Conservation (phyloP, 176 grass and related monocot species). For the Carex littledalei region DNA sequence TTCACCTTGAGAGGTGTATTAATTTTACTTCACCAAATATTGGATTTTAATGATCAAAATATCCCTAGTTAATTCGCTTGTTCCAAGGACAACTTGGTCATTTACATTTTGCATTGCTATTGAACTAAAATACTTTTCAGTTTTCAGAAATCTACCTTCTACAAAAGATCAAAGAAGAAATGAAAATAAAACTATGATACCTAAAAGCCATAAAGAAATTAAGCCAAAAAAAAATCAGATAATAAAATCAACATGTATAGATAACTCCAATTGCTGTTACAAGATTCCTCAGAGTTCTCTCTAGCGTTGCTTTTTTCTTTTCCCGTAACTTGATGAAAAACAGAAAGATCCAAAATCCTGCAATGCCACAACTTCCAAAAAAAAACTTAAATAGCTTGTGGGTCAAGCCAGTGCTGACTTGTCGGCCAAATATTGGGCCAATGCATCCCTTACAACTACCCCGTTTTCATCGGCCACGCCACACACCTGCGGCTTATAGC, state of each 20-base stretch:
- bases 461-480: slow-evolving; percentile 50
- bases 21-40: no score
- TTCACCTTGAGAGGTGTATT: no score
- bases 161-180: neutral
- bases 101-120: neutral
- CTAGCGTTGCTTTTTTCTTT: neutral
- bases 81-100: no score
- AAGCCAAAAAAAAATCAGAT: neutral
- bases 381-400: neutral
- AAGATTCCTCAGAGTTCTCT: neutral
- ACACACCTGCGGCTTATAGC: slow-evolving; percentile 67
- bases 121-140: neutral
- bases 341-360: slow-evolving; percentile 21
- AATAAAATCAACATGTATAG: neutral
- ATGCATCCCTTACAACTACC: slow-evolving; percentile 39
- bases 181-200: neutral
- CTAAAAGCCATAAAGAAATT: neutral
- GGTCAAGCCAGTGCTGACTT: neutral
- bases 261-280: slow-evolving; percentile 15
- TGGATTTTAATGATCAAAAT: no score
- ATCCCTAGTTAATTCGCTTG: no score
- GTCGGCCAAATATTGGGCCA: slow-evolving; percentile 39
- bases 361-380: slow-evolving; percentile 22
- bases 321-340: slow-evolving; percentile 28
- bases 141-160: neutral